Evolutionary conservation across 2,329 filamentous ascomycete species (phyloP).

Genomic region (Aspergillus neotritici): DNA sequence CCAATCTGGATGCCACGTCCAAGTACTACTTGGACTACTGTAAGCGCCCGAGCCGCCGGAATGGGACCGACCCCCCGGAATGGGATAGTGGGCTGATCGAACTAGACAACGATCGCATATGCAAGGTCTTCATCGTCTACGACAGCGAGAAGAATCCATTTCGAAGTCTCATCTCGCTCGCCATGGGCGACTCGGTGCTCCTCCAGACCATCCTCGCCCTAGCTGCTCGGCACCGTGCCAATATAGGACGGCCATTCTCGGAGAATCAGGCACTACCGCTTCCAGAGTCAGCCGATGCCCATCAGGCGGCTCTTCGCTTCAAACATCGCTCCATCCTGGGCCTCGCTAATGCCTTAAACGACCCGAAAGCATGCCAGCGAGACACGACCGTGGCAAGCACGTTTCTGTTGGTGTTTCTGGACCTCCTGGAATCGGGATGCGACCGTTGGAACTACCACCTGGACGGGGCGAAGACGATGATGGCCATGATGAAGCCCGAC

Average conservation of each 20-base stretch:
- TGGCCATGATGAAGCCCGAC: conserved; percentile 15
- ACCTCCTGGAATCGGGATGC: conserved; percentile 29
- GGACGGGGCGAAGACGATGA: conserved; percentile 27
- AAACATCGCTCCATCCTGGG: conserved; percentile 32
- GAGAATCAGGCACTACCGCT: conserved; percentile 7
- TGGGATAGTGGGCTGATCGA: not conserved
- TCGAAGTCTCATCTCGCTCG: conserved; percentile 26
- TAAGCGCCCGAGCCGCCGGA: conserved; percentile 15
- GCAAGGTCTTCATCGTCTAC: conserved; percentile 31
- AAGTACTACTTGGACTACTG: conserved; percentile 33
- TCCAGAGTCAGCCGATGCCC: conserved; percentile 12
- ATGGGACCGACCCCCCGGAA: too few relatives aligned
- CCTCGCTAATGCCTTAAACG: conserved; percentile 18
- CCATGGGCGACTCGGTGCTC: conserved; percentile 23
- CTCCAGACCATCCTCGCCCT: conserved; percentile 30
- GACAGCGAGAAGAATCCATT: conserved; percentile 33
- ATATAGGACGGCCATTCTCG: conserved; percentile 22
- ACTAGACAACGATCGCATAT: conserved; percentile 31
- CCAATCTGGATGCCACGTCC: conserved; percentile 16
- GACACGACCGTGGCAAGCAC: conserved; percentile 31
- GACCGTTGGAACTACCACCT: conserved; percentile 32
- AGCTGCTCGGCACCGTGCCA: conserved; percentile 31
- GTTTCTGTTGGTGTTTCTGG: conserved; percentile 30
- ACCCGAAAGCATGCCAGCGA: conserved; percentile 9
- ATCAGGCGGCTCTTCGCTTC: conserved; percentile 27